Evolutionary conservation across 805 yeast genomes (phyloP).

Genomic region (Hanseniaspora vineae): DNA sequence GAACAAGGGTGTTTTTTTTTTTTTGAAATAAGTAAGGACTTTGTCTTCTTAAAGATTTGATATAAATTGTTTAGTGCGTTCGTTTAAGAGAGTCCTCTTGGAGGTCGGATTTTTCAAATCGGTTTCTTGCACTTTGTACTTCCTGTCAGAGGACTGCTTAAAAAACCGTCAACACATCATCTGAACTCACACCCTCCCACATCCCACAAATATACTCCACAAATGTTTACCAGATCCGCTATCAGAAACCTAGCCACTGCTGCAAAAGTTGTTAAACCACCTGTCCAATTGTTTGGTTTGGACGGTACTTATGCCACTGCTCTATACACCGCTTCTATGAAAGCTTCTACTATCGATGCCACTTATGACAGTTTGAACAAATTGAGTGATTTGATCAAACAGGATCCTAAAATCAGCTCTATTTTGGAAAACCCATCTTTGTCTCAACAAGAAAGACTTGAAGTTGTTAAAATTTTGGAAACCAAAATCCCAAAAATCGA

Average conservation of each 20-base stretch:
- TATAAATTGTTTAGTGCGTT: no score
- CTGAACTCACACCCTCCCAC: no score
- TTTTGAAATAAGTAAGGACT: no score
- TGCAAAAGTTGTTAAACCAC: constrained; percentile 56
- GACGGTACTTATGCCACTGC: constrained; percentile 98
- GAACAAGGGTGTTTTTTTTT: no score
- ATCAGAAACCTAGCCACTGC: constrained; percentile 66
- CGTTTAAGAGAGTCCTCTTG: no score
- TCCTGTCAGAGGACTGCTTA: no score
- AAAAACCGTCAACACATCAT: no score
- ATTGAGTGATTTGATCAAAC: constrained; percentile 39
- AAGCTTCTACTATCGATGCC: constrained; percentile 61
- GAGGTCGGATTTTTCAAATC: no score
- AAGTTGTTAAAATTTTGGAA: constrained; percentile 49
- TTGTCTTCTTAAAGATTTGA: no score
- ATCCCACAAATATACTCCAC: neutral
- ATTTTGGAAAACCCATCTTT: constrained; percentile 76
- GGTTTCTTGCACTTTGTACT: no score
- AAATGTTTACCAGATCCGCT: constrained; percentile 52
- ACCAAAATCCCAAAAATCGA: constrained; percentile 37
- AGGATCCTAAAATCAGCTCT: constrained; percentile 50
- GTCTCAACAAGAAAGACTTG: constrained; percentile 57
- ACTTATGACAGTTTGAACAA: constrained; percentile 53
- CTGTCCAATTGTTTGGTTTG: constrained; percentile 86
- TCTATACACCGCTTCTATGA: constrained; percentile 80